phyloP scores from a whole-genome alignment of 1,284 basidiomycete genomes.

The Cerrena zonata region DNA sequence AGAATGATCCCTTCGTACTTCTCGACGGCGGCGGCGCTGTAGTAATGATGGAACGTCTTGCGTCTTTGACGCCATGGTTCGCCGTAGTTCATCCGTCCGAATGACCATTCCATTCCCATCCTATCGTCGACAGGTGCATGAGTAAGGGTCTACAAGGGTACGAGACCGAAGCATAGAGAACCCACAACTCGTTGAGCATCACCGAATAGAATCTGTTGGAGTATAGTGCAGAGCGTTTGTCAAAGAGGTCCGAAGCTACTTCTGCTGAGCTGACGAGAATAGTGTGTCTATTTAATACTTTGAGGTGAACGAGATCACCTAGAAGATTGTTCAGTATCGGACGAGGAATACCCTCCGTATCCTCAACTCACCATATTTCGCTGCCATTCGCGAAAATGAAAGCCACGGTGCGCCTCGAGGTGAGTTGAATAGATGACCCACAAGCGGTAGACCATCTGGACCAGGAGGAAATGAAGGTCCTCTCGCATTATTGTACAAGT shows the following conservation, averaged over 20 bases:
- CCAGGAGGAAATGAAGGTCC: neutral
- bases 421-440: neutral
- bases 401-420: neutral
- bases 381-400: neutral
- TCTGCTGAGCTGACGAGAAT: constrained; percentile 22
- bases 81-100: constrained; percentile 4
- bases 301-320: constrained; percentile 25
- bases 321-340: neutral
- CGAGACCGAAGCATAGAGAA: neutral
- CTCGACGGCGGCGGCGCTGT: neutral
- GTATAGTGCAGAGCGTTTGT: constrained; percentile 22
- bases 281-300: constrained; percentile 20
- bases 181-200: constrained; percentile 8
- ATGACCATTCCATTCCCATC: constrained; percentile 5
- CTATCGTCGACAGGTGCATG: neutral
- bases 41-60: constrained; percentile 5
- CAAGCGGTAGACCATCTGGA: neutral
- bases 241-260: constrained; percentile 21
- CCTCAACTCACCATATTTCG: neutral
- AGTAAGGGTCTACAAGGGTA: neutral
- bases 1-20: neutral
- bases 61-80: constrained; percentile 1
- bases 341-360: neutral
- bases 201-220: constrained; percentile 20
- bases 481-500: neutral